Evolutionary conservation across 371 early-diverging fungal species (phyloP).

Genomic region (Umbelopsis sp.): DNA sequence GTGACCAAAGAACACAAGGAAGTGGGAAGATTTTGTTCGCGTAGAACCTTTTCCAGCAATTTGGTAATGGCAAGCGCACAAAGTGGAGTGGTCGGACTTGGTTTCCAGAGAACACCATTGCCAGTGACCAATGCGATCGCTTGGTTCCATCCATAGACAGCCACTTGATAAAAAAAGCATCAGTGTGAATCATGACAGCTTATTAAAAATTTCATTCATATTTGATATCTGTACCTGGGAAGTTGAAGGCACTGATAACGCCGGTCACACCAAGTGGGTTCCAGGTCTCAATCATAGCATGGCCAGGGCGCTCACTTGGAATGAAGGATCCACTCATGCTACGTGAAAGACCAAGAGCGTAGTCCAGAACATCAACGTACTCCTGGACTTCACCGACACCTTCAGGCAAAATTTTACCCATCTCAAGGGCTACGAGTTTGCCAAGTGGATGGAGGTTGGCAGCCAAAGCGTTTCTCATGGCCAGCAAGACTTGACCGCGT

Average conservation of each 20-base stretch:
- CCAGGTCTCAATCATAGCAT: constrained; percentile 96
- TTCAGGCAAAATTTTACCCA: constrained; percentile 96
- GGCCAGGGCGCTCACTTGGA: constrained; percentile 93
- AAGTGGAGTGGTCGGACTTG: constrained; percentile 90
- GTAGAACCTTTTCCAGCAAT: constrained; percentile 84
- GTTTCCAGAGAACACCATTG: constrained; percentile 94
- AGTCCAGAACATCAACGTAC: constrained; percentile 95
- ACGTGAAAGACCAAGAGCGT: constrained; percentile 90
- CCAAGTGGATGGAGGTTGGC: constrained; percentile 82
- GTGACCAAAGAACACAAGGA: constrained; percentile 88
- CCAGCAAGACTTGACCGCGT: constrained; percentile 91
- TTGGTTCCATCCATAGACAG: constrained; percentile 91
- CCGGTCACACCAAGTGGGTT: constrained; percentile 94
- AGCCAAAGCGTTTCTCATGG: constrained; percentile 88
- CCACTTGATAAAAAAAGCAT: constrained; percentile 39
- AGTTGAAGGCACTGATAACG: constrained; percentile 96
- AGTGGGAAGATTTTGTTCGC: constrained; percentile 84
- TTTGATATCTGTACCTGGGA: constrained; percentile 52
- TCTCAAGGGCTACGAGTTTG: constrained; percentile 87
- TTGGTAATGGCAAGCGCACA: constrained; percentile 89
- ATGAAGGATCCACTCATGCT: constrained; percentile 86
- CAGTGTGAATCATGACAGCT: constrained; percentile 30
- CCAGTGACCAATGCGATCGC: constrained; percentile 92
- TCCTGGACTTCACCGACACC: constrained; percentile 98
- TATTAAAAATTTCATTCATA: neutral